Percentiles rank a stretch among this genome's conserved stretches.
Conservation (phyloP, 768 basidiomycete species). For the Boletus rex-veris region DNA sequence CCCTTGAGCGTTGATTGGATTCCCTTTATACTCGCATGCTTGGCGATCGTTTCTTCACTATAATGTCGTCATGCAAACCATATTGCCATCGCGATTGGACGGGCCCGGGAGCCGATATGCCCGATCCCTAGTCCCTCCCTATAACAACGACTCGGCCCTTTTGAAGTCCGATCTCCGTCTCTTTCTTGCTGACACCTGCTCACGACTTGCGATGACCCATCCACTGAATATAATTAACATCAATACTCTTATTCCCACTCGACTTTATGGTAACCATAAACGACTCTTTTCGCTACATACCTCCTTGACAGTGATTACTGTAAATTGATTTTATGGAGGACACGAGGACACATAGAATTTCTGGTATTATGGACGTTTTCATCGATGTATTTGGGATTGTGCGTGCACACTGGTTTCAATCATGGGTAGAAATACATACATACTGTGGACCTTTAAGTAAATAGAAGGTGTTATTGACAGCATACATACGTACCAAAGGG, state of each 20-base stretch:
- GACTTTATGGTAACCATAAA: not conserved
- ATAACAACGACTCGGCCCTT: not conserved
- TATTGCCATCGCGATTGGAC: not conserved
- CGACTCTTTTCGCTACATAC: not conserved
- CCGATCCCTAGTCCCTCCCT: not conserved
- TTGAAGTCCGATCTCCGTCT: not conserved
- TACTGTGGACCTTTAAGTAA: no score
- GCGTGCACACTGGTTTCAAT: not conserved
- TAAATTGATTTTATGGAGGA: not conserved
- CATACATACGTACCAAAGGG: no score
- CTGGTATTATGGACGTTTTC: not conserved
- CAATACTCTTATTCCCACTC: no score
- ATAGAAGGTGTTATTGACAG: no score
- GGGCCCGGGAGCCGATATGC: not conserved
- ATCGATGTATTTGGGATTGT: not conserved
- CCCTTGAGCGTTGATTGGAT: constrained; percentile 11
- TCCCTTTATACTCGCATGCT: constrained; percentile 12
- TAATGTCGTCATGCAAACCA: not conserved
- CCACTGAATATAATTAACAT: not conserved
- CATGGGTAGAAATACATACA: no score
- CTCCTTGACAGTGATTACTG: not conserved
- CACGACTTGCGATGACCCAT: not conserved
- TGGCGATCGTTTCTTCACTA: constrained; percentile 6
- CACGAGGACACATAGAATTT: not conserved
- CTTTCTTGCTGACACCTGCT: not conserved